Conservation (phyloP, 2,329 filamentous ascomycete species). For the Hypoxylon sp. region DNA sequence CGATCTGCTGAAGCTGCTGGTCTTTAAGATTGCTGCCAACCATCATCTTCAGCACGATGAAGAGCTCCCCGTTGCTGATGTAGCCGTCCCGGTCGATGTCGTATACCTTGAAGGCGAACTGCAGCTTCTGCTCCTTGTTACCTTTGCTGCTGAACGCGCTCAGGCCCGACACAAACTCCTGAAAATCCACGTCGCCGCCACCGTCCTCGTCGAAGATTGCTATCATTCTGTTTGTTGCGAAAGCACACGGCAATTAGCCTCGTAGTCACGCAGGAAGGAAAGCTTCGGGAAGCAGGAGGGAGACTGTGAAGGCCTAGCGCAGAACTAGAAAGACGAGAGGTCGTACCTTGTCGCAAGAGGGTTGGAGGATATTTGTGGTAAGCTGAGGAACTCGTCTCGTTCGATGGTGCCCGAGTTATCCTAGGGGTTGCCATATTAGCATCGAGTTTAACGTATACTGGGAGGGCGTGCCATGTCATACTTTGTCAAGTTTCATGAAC, state of each 20-base stretch:
- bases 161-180: conserved; percentile 95
- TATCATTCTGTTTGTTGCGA: conserved; percentile 75
- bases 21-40: conserved; percentile 99
- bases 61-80: conserved; percentile 98
- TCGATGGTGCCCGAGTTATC: conserved; percentile 99
- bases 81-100: conserved; percentile 98
- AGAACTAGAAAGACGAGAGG: conserved; percentile 5
- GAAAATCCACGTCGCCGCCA: conserved; percentile 96
- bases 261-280: too few species aligned
- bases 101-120: conserved; percentile 99
- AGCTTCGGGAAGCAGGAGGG: neutral
- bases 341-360: conserved; percentile 88
- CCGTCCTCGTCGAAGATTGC: conserved; percentile 99
- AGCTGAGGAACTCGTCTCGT: conserved; percentile 95
- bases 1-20: conserved; percentile 98
- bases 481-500: conserved; percentile 99
- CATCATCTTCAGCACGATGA: conserved; percentile 99
- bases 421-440: conserved; percentile 54
- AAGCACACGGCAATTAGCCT: conserved; percentile 2
- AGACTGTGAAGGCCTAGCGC: neutral
- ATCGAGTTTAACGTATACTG: neutral
- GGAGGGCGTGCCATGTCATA: conserved; percentile 49
- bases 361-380: conserved; percentile 97
- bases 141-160: conserved; percentile 97
- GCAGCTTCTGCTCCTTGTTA: conserved; percentile 98